Conservation (phyloP, 1,139 yeast genomes). For the Pichia sp. region DNA sequence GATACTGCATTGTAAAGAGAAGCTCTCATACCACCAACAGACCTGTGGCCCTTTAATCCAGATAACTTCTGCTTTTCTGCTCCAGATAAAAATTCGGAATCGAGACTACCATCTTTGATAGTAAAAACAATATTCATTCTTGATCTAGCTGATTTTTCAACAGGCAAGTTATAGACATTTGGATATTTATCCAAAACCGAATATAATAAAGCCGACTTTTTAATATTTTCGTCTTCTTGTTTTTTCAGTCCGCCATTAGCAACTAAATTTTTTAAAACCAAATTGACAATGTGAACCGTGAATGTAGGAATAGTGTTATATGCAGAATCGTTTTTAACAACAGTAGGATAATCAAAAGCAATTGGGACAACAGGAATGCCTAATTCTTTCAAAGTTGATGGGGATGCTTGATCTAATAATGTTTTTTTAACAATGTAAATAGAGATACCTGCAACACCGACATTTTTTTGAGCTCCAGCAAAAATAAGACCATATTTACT, state of each 20-base stretch:
- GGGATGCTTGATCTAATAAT: slow-evolving; percentile 61
- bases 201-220: slow-evolving; percentile 36
- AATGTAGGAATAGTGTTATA: slow-evolving; percentile 94
- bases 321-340: slow-evolving; percentile 81
- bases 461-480: slow-evolving; percentile 98
- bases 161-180: slow-evolving; percentile 60
- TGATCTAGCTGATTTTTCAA: slow-evolving; percentile 59
- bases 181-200: slow-evolving; percentile 59
- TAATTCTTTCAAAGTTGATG: slow-evolving; percentile 50
- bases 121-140: slow-evolving; percentile 93
- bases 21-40: slow-evolving; percentile 96
- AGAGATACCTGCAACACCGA: slow-evolving; percentile 93
- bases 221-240: slow-evolving; percentile 52
- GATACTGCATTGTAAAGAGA: slow-evolving; percentile 86
- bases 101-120: slow-evolving; percentile 53
- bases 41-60: slow-evolving; percentile 92
- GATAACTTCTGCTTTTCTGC: slow-evolving; percentile 46
- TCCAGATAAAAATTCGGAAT: slow-evolving; percentile 57
- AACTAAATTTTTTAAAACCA: slow-evolving; percentile 63
- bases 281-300: slow-evolving; percentile 76
- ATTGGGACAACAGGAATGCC: slow-evolving; percentile 78
- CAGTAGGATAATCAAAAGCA: slow-evolving; percentile 82
- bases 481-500: slow-evolving; percentile 77
- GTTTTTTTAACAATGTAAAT: slow-evolving; percentile 82
- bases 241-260: slow-evolving; percentile 52